Base-by-base conservation (phyloP, 495 filamentous ascomycete genomes). In the Neurospora pannonica region DNA sequence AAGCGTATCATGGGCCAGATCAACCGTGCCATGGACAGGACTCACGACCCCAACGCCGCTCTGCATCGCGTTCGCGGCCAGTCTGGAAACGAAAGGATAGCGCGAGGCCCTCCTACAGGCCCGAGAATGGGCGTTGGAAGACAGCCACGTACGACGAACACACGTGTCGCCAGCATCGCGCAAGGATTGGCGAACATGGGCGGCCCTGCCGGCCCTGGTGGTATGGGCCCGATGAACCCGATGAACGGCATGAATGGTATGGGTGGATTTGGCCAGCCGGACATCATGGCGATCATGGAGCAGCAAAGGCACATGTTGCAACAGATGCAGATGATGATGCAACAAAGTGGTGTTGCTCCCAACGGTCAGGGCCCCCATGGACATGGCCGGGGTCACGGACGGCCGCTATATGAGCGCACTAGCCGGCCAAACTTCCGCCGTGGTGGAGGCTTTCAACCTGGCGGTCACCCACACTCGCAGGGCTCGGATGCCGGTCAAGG, bases 251-350 rank as follows among this genome's bases (percentile, higher is more conserved):
- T 83, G 78, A 82, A 79, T 38, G 78, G 77, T 75, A 83, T 85
- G 82, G 76, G 73, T 40, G 46, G 72, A 15, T 84, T 82, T 79
- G 82, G 81, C 82, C 92, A 94, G 79, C 91, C 94, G 85, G 90
- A 94, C 39, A 84, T 97, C 40, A 91, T 92, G 83, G 86, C 91
- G 38, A 91, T 97, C 85, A 89, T 95, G 79, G 94, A 98, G 80
- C 93, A 98, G 78, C 94, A 98, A 79, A 93, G 92, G 38, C 89
- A 90, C 10, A 92, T 97, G 87, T 94, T 98, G 89, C 88, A 90
- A 38, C 85, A 88, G 73, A 83, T 86, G 76, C 84, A 86, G 37
- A 90, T 97, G 24, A 90, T 97, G 88, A 88, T 91, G 70, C 85
- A 88, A 71, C 82, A 85, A 39, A 62, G 54, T 19, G 54, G 54